Conservation (phyloP, 2,329 filamentous ascomycete genomes). For the Cyphellophora europaea region DNA sequence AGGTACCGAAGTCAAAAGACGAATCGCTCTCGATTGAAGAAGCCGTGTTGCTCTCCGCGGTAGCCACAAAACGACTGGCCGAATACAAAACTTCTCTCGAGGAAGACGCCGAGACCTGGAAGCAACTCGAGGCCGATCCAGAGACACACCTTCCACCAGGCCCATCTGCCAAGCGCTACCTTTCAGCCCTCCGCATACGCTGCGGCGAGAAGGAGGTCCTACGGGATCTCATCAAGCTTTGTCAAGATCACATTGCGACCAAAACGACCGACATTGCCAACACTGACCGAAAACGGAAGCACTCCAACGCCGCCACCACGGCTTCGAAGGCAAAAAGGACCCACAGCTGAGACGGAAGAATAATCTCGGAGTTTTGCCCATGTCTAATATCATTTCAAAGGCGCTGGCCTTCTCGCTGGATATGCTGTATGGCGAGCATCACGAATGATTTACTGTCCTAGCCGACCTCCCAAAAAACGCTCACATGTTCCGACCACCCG, state of each 20-base stretch:
- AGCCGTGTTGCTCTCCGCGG: slow-evolving; percentile 10
- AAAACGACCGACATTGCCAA: slow-evolving; percentile 17
- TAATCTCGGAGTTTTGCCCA: too few species aligned
- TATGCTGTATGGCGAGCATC: too few species aligned
- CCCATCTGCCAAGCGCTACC: slow-evolving; percentile 26
- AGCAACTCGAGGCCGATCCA: too few species aligned
- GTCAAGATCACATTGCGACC: slow-evolving; percentile 19
- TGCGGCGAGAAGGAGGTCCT: slow-evolving; percentile 64
- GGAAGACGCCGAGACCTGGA: slow-evolving; percentile 33
- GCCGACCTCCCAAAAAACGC: too few species aligned
- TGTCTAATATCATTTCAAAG: too few species aligned
- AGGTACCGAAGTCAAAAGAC: too few species aligned
- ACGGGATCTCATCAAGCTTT: slow-evolving; percentile 39
- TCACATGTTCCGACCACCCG: too few species aligned
- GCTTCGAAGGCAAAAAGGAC: slow-evolving; percentile 25
- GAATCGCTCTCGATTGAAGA: slow-evolving; percentile 11
- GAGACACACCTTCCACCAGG: slow-evolving; percentile 17
- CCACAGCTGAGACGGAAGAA: too few species aligned
- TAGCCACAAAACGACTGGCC: slow-evolving; percentile 23
- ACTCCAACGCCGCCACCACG: too few species aligned
- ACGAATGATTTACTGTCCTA: too few species aligned
- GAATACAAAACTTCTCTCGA: slow-evolving; percentile 48
- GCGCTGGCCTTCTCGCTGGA: too few species aligned
- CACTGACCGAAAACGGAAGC: slow-evolving; percentile 3
- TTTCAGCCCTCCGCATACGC: slow-evolving; percentile 59